Percentiles rank a stretch among this genome's conserved stretches.
Evolutionary conservation across 2,329 filamentous ascomycete genomes (phyloP).

Genomic region (Penicillium sp.): DNA sequence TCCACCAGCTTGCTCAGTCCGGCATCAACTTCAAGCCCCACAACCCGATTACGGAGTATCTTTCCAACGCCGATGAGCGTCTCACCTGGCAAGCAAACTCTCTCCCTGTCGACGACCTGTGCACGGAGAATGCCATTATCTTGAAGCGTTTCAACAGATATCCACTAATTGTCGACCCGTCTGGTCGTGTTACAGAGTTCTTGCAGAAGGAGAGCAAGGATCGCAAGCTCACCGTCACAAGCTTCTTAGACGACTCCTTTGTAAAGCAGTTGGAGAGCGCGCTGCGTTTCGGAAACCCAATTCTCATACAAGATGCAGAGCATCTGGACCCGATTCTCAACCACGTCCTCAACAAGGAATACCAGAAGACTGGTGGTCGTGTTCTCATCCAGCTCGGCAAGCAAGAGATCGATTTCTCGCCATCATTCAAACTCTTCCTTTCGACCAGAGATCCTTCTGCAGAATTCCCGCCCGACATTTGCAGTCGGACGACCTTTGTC

Average conservation of each 20-base stretch:
- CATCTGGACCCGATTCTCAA: constrained; percentile 96
- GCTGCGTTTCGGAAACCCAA: constrained; percentile 95
- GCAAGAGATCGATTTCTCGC: constrained; percentile 98
- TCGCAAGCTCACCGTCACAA: constrained; percentile 90
- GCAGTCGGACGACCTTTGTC: constrained; percentile 97
- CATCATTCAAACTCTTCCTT: constrained; percentile 90
- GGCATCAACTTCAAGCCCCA: constrained; percentile 90
- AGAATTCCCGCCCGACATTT: constrained; percentile 92
- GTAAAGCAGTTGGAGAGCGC: constrained; percentile 98
- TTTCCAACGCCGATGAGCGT: constrained; percentile 94
- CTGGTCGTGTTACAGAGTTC: constrained; percentile 92
- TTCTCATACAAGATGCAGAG: constrained; percentile 97
- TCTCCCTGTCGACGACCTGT: constrained; percentile 92
- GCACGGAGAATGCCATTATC: constrained; percentile 97
- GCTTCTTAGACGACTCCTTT: constrained; percentile 96
- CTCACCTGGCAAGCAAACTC: constrained; percentile 93
- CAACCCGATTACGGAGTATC: constrained; percentile 93
- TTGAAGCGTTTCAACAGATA: constrained; percentile 98
- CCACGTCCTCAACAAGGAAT: constrained; percentile 98
- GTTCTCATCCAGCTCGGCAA: constrained; percentile 97
- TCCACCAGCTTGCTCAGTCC: constrained; percentile 89
- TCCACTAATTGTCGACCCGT: constrained; percentile 96
- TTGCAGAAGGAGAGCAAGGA: constrained; percentile 93
- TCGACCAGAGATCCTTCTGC: constrained; percentile 96
- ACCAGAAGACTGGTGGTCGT: constrained; percentile 96